These are phyloP conservation scores for Dispira simplex DNA, from an alignment of 192 early-diverging fungal species.

Conservation along the genomic window DNA sequence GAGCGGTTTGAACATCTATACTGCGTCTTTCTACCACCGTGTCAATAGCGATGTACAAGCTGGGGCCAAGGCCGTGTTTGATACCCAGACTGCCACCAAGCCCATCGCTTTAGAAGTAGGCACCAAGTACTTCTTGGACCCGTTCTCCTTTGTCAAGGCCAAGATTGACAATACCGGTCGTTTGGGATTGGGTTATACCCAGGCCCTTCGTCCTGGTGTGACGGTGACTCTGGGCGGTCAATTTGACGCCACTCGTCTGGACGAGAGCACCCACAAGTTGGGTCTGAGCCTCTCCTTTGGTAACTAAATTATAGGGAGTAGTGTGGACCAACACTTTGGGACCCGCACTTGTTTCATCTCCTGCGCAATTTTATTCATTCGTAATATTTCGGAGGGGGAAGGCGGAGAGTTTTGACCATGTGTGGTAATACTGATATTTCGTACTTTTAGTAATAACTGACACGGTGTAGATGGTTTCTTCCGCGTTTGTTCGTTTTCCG, in stretches of 20 bases:
- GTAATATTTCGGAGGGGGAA: no score
- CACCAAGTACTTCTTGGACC: slow-evolving; percentile 86
- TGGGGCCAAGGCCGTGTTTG: slow-evolving; percentile 87
- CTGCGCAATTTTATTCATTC: no score
- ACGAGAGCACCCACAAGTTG: slow-evolving; percentile 92
- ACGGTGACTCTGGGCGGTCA: slow-evolving; percentile 85
- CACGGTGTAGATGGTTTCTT: no score
- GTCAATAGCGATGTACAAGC: slow-evolving; percentile 85
- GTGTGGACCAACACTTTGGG: no score
- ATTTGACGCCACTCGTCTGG: slow-evolving; percentile 85
- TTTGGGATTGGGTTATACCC: slow-evolving; percentile 88
- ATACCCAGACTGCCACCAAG: slow-evolving; percentile 57
- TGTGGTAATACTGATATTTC: no score
- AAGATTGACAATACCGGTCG: slow-evolving; percentile 72
- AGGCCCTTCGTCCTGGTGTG: slow-evolving; percentile 81
- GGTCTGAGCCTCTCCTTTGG: slow-evolving; percentile 83
- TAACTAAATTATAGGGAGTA: slow-evolving; percentile 37
- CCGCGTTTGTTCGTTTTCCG: no score
- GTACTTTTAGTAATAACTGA: no score
- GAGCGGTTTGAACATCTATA: slow-evolving; percentile 77
- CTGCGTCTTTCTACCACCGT: slow-evolving; percentile 95
- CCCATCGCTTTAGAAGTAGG: slow-evolving; percentile 77
- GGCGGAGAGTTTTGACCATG: no score
- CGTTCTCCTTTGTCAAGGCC: slow-evolving; percentile 78
- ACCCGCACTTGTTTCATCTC: no score